phyloP scores from a whole-genome alignment of 169 alveolate species.

The Cryptosporidium ryanae region DNA sequence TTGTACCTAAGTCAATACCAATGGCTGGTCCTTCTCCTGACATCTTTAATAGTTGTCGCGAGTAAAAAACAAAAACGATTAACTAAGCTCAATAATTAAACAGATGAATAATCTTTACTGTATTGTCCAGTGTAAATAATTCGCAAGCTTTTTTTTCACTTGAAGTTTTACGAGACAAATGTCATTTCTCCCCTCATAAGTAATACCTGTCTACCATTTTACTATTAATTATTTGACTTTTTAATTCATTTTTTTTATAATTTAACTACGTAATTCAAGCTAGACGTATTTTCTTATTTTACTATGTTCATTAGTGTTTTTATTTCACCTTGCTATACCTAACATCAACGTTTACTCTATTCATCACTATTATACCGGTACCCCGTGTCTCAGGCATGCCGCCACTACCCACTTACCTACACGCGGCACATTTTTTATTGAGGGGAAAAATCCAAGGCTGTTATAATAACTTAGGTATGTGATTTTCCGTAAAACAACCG shows the following conservation, averaged over 20 bases:
- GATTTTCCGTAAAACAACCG: too few species aligned
- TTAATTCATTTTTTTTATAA: constrained; percentile 7
- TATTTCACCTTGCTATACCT: not conserved
- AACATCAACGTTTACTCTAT: not conserved
- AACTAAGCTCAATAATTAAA: constrained; percentile 12
- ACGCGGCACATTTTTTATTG: too few species aligned
- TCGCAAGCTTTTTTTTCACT: not conserved
- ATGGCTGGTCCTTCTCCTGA: constrained; percentile 82
- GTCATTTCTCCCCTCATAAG: constrained; percentile 63
- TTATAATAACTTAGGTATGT: too few species aligned
- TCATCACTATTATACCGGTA: not conserved
- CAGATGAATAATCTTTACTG: constrained; percentile 3
- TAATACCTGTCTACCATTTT: constrained; percentile 32
- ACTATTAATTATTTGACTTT: not conserved
- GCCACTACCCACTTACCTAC: too few species aligned
- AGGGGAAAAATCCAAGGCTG: too few species aligned
- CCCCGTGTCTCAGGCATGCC: too few species aligned
- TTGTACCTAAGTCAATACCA: constrained; percentile 96
- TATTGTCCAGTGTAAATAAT: not conserved
- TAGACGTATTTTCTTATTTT: constrained; percentile 54
- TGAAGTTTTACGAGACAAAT: constrained; percentile 32
- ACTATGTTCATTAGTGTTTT: too few species aligned
- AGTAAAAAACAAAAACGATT: not conserved
- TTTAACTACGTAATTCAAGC: not conserved
- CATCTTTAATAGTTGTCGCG: constrained; percentile 23